Percentiles rank a stretch among this genome's conserved stretches.
Conservation (phyloP, 306 rosid species). For the Parietaria judaica region DNA sequence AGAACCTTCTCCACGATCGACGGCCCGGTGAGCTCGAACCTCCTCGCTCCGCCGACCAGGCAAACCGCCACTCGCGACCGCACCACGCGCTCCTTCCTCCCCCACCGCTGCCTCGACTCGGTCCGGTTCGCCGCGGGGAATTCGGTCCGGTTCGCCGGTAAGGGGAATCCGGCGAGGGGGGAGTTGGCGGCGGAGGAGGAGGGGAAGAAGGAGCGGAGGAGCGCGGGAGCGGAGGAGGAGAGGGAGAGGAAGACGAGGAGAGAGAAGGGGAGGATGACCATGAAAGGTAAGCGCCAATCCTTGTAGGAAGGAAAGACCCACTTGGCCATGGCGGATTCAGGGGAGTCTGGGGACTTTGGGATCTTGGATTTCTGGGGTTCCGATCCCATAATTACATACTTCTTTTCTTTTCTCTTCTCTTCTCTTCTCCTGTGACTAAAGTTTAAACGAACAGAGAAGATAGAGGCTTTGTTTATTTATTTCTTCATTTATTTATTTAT, state of each 20-base stretch:
- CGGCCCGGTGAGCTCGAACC: conserved; percentile 91
- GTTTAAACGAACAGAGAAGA: background rate
- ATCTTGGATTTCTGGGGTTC: background rate
- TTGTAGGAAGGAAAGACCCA: conserved; percentile 23
- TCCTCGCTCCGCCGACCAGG: conserved; percentile 89
- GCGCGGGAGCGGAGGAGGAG: conserved; percentile 21
- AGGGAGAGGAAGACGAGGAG: conserved; percentile 36
- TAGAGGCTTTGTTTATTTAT: background rate
- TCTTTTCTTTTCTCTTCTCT: too few relatives aligned
- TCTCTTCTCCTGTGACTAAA: too few relatives aligned
- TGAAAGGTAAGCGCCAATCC: conserved; percentile 43
- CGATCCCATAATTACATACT: background rate
- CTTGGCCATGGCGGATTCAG: conserved; percentile 19
- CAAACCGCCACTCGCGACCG: conserved; percentile 80
- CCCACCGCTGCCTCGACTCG: conserved; percentile 7
- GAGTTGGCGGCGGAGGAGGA: conserved; percentile 4
- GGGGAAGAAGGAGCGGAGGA: conserved; percentile 35
- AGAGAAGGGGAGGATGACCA: conserved; percentile 41
- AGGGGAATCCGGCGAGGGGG: background rate
- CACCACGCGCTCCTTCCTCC: conserved; percentile 27
- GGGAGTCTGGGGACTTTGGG: background rate
- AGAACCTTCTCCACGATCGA: conserved; percentile 55
- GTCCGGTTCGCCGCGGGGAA: background rate
- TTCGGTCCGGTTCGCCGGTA: background rate
- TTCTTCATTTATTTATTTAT: background rate